Evolutionary conservation across 2,329 filamentous ascomycete species (phyloP), one percentile per base, ranked within the genome.

Genomic region (Dothistroma septosporum): DNA sequence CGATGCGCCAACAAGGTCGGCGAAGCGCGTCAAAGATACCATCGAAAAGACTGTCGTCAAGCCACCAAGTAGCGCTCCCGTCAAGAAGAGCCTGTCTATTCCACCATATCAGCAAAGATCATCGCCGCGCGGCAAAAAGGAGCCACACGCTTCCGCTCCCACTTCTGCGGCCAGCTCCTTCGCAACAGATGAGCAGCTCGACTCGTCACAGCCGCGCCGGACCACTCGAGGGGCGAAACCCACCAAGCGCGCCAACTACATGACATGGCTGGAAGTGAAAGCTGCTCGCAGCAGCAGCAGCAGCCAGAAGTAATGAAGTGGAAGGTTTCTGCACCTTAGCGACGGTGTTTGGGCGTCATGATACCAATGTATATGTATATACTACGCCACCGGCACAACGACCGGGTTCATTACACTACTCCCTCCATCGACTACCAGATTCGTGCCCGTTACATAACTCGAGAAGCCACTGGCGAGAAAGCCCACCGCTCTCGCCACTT

Each of bases 401-500:
- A 74, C 59, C 5, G 72, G 70, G 61, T 73, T 74, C 71, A 75
- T 72, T 5, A 70, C 69, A 22, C 69, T 69, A 21, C 82, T 81
- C 8, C 85, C 85, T 4, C 84, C 85, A 74, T 87, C 85, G 14
- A 87, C 84, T 14, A 86, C 79, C 67, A 87, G 72, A 69, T 87
- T 87, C 1, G 82, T 78, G 1, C 85, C 85, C 0, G 82, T 87
- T 48, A 87, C 78, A 72, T 87, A 87, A 59, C 79, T 83, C 63
- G 82, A 84, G 71, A 87, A 87, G 0, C 83, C 83, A 71, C 80
- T 84, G 2, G 85, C 84, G 63, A 87, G 74, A 68, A 87, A 87
- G 0, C 85, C 85, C 0, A 82, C 84, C 2, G 86, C 84, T 37
- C 82, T 74, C 0, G 79, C 85, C 10, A 87, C 82, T 69, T 87